Conservation (phyloP, 495 filamentous ascomycete species). For the Aspergillus affinis region DNA sequence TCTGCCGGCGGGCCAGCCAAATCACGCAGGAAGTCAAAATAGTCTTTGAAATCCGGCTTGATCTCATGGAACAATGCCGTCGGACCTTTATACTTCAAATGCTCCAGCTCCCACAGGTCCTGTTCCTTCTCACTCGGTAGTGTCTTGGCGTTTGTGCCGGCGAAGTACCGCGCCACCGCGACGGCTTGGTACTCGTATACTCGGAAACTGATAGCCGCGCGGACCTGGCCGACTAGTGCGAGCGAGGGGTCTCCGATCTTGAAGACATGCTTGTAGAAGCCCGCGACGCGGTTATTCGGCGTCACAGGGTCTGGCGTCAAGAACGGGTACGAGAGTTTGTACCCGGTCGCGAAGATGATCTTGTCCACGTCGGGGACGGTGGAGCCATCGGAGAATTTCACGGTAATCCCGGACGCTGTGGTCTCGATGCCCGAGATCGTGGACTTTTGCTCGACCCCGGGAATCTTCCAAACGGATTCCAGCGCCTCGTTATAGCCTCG, state of each 20-base stretch:
- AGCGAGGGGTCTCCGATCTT: slow-evolving; percentile 30
- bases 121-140: slow-evolving; percentile 40
- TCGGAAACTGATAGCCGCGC: slow-evolving; percentile 50
- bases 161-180: slow-evolving; percentile 48
- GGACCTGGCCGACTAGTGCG: slow-evolving; percentile 36
- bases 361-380: slow-evolving; percentile 41
- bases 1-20: slow-evolving; percentile 40
- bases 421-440: slow-evolving; percentile 18
- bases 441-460: slow-evolving; percentile 22
- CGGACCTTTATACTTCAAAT: slow-evolving; percentile 42
- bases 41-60: slow-evolving; percentile 50
- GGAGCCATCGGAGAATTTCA: slow-evolving; percentile 39
- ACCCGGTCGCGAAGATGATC: slow-evolving; percentile 54
- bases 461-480: slow-evolving; percentile 23
- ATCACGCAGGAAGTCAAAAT: slow-evolving; percentile 42
- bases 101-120: slow-evolving; percentile 45
- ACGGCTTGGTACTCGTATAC: slow-evolving; percentile 57
- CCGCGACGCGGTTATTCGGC: slow-evolving; percentile 24
- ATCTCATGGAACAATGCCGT: slow-evolving; percentile 43
- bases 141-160: slow-evolving; percentile 27
- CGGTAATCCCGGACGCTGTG: background rate
- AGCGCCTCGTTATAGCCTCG: slow-evolving; percentile 24
- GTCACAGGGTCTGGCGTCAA: slow-evolving; percentile 26
- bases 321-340: slow-evolving; percentile 48
- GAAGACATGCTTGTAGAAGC: slow-evolving; percentile 35